Evolutionary conservation across 2,329 filamentous ascomycete genomes (phyloP), one percentile per base, ranked within the genome.

Genomic region (Colletotrichum horii): DNA sequence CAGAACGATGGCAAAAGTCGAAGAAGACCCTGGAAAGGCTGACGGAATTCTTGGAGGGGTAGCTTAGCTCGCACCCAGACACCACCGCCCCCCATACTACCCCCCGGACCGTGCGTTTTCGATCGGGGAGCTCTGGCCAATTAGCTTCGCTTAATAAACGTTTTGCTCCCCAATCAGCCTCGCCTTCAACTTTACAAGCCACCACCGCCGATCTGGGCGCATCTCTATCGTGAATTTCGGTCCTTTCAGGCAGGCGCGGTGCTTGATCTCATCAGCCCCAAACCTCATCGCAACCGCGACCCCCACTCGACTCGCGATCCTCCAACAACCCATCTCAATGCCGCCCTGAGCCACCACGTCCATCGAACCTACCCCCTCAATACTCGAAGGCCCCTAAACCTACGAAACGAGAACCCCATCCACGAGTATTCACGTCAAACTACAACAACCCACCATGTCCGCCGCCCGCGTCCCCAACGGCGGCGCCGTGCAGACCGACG

Each of bases 401-500:
- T 55, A 55, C 22, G n/a, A 24, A 24, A n/a, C 22, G 6, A 55
- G 9, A 60, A 12, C 55, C 55, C 55, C 38, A 4, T 48, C 38
- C 19, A 48, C 38, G 38, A 6, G 19, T 9, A n/a, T 43, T 43
- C 38, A 43, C 38, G 19, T 19, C 38, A 43, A 43, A 9, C 19
- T n/a, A 43, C 38, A n/a, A 28, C 6, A 19, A 19, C 24, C 14
- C 9, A 22, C 1, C n/a, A 76, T 76, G 74, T 65, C 73, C n/a
- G 71, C 66, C 52, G 19, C 38, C 24, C 71, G 65, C 65, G 64
- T 65, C n/a, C 70, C 58, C 4, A 66, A 36, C 48, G 34, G 58
- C 69, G 36, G 70, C 26, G 76, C 76, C 32, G 78, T 77, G 36
- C 78, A 76, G 72, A 84, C 77, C 70, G 34, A 74, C 66, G 88